These are phyloP conservation scores for Phyllosticta capitalensis DNA, from an alignment of 2,329 filamentous ascomycete species.

Conservation along the genomic window DNA sequence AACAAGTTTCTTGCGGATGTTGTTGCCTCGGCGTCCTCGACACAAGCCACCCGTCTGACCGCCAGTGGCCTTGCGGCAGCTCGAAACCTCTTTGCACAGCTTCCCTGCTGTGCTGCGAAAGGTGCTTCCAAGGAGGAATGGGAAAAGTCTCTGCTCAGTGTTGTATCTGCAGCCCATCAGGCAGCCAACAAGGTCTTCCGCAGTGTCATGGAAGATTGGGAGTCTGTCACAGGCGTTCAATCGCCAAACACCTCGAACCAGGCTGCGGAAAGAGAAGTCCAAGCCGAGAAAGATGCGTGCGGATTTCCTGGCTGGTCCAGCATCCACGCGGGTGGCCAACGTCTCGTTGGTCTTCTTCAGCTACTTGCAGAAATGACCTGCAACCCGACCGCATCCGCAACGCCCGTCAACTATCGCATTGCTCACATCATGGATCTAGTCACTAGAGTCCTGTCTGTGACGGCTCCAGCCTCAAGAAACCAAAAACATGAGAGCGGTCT, in stretches of 20 bases:
- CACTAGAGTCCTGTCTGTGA: slow-evolving; percentile 59
- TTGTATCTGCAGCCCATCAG: slow-evolving; percentile 56
- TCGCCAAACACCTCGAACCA: slow-evolving; percentile 17
- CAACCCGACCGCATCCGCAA: slow-evolving; percentile 49
- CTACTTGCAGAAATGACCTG: slow-evolving; percentile 56
- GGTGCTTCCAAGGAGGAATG: slow-evolving; percentile 69
- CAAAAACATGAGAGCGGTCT: slow-evolving; percentile 24
- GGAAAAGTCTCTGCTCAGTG: slow-evolving; percentile 53
- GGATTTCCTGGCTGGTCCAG: slow-evolving; percentile 63
- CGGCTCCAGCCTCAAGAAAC: slow-evolving; percentile 36
- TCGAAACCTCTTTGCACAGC: slow-evolving; percentile 56
- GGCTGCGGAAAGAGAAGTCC: slow-evolving; percentile 24
- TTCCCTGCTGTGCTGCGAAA: slow-evolving; percentile 75
- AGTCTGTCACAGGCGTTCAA: slow-evolving; percentile 46
- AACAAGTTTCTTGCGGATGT: slow-evolving; percentile 49
- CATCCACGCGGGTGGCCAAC: slow-evolving; percentile 61
- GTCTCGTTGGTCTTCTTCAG: slow-evolving; percentile 56
- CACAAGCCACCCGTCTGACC: slow-evolving; percentile 36
- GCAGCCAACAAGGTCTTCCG: slow-evolving; percentile 72
- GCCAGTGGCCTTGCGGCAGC: slow-evolving; percentile 55
- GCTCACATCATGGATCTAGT: slow-evolving; percentile 59
- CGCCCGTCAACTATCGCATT: slow-evolving; percentile 56
- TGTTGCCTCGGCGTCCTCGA: slow-evolving; percentile 27
- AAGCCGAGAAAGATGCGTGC: slow-evolving; percentile 33
- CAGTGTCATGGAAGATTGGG: slow-evolving; percentile 72